Evolutionary conservation across 2,329 filamentous ascomycete species (phyloP).

Genomic region (Fusarium nanum): DNA sequence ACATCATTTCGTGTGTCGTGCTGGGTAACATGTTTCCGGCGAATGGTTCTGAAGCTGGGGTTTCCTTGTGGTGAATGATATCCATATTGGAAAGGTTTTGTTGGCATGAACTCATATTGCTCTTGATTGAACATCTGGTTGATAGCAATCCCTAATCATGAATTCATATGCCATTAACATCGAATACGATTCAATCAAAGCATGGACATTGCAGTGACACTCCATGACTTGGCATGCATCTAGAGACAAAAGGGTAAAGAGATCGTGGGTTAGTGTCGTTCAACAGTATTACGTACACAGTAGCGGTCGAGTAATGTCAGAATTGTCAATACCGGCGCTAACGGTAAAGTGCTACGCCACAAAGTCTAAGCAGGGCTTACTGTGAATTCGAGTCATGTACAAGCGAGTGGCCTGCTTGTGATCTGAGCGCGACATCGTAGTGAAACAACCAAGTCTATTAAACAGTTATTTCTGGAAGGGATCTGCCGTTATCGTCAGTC

Average conservation of each 20-base stretch:
- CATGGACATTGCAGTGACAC: not conserved
- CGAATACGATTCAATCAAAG: not conserved
- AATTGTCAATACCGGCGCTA: not conserved
- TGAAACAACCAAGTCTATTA: not conserved
- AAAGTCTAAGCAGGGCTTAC: too few species aligned
- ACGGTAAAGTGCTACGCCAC: not conserved
- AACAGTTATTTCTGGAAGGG: not conserved
- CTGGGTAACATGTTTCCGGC: not conserved
- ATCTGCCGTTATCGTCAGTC: not conserved
- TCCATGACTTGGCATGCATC: not conserved
- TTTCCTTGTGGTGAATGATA: not conserved
- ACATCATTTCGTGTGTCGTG: not conserved
- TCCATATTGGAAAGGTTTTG: not conserved
- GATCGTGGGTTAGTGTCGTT: not conserved
- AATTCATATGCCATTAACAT: not conserved
- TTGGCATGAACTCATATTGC: not conserved
- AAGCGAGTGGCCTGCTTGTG: not conserved
- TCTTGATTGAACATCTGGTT: not conserved
- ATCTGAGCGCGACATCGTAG: not conserved
- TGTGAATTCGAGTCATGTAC: not conserved
- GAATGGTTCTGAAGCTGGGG: not conserved
- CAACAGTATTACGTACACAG: not conserved
- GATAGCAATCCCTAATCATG: not conserved
- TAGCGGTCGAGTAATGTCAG: not conserved
- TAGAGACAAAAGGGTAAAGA: not conserved